These are phyloP conservation scores for Saccharomycopsis selenospora DNA, from an alignment of 805 yeast genomes.

Conservation along the genomic window DNA sequence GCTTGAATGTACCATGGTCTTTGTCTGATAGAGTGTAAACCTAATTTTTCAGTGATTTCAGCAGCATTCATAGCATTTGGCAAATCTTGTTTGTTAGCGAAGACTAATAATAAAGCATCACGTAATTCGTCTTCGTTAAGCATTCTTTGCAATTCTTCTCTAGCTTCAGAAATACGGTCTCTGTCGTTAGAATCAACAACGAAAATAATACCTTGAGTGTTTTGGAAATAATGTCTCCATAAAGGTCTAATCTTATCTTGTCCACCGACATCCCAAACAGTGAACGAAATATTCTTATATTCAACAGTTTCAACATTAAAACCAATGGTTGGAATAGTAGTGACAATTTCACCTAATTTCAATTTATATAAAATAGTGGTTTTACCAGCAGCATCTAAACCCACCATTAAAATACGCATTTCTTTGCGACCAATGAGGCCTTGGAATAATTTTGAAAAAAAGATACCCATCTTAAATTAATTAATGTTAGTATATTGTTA, in stretches of 20 bases:
- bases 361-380: constrained; percentile 93
- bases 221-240: constrained; percentile 99
- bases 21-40: constrained; percentile 94
- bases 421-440: constrained; percentile 97
- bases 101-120: constrained; percentile 89
- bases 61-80: constrained; percentile 99
- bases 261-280: constrained; percentile 99
- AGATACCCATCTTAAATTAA: constrained; percentile 71
- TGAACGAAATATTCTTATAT: constrained; percentile 92
- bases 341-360: constrained; percentile 92
- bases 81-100: constrained; percentile 98
- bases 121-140: constrained; percentile 96
- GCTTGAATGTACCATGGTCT: constrained; percentile 99
- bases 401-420: constrained; percentile 97
- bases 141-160: constrained; percentile 98
- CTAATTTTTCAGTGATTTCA: constrained; percentile 94
- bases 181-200: constrained; percentile 98
- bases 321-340: constrained; percentile 95
- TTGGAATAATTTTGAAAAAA: constrained; percentile 86
- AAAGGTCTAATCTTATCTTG: constrained; percentile 97
- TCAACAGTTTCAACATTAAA: constrained; percentile 97
- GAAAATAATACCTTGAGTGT: constrained; percentile 96
- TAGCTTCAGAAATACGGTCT: constrained; percentile 95
- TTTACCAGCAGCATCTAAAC: constrained; percentile 98
- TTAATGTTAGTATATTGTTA: constrained; percentile 14